These are phyloP conservation scores for Pilobolus umbonatus DNA, from an alignment of 192 early-diverging fungal genomes.

Conservation along the genomic window DNA sequence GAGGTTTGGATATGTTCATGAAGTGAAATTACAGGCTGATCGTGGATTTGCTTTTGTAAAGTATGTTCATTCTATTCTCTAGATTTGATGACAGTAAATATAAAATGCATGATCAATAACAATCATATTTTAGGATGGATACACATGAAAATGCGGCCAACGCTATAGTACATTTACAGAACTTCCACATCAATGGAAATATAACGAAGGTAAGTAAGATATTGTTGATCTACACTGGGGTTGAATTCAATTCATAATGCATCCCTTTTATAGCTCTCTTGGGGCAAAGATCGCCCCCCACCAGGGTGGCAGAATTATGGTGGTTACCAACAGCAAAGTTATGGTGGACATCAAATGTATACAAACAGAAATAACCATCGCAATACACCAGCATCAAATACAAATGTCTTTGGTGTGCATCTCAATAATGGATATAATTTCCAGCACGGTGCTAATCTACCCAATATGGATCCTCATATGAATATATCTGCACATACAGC, in stretches of 20 bases:
- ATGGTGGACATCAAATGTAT: conserved; percentile 15
- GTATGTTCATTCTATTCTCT: conserved; percentile 33
- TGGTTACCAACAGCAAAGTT: conserved; percentile 28
- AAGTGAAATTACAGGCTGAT: conserved; percentile 82
- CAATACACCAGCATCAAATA: conserved; percentile 4
- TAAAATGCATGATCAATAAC: not conserved
- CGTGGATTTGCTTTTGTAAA: conserved; percentile 91
- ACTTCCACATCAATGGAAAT: conserved; percentile 67
- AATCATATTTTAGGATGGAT: conserved; percentile 53
- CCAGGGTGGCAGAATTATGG: conserved; percentile 36
- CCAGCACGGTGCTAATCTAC: conserved; percentile 6
- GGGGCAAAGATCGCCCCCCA: conserved; percentile 79
- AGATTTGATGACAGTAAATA: no score
- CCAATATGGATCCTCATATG: conserved; percentile 20
- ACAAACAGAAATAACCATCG: not conserved
- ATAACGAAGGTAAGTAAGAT: conserved; percentile 57
- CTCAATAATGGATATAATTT: conserved; percentile 18
- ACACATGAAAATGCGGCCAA: conserved; percentile 85
- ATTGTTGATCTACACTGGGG: not conserved
- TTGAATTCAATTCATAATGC: not conserved
- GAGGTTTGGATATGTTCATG: conserved; percentile 70
- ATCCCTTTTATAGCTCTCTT: conserved; percentile 57
- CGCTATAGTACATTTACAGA: conserved; percentile 81
- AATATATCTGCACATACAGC: conserved; percentile 13
- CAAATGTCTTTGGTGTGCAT: conserved; percentile 11